These are phyloP conservation scores for Sarocladium kiliense DNA, from an alignment of 2,329 filamentous ascomycete species.

Conservation along the genomic window DNA sequence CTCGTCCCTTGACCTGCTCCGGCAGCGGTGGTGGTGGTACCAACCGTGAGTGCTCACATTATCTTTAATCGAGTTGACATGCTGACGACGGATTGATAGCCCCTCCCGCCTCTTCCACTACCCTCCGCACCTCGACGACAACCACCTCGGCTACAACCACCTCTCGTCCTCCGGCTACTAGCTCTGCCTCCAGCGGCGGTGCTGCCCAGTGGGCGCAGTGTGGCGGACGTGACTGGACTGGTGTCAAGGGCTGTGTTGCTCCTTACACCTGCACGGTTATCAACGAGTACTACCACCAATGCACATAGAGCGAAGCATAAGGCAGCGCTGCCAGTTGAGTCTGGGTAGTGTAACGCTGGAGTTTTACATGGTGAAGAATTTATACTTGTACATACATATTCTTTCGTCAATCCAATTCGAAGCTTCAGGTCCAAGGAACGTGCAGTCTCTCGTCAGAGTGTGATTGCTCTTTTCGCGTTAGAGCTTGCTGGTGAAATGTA, in stretches of 20 bases:
- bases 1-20: slow-evolving; percentile 19
- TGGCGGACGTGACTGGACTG: background rate
- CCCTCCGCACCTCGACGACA: slow-evolving; percentile 3
- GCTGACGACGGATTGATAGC: background rate
- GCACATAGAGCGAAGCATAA: slow-evolving; percentile 11
- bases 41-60: background rate
- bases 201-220: slow-evolving; percentile 2
- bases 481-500: too few relatives aligned
- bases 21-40: background rate
- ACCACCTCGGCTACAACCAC: background rate
- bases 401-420: too few relatives aligned
- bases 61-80: background rate
- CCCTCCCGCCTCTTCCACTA: background rate
- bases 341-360: too few relatives aligned
- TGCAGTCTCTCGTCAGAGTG: too few relatives aligned
- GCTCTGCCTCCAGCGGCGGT: background rate
- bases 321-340: too few relatives aligned
- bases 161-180: background rate
- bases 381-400: too few relatives aligned
- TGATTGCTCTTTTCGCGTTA: too few relatives aligned
- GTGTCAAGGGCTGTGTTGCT: slow-evolving; percentile 8
- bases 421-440: too few relatives aligned
- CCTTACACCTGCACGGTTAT: slow-evolving; percentile 21
- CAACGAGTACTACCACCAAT: slow-evolving; percentile 23
- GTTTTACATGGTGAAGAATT: too few relatives aligned